Percentiles rank a stretch among this genome's conserved stretches.
phyloP scores from a whole-genome alignment of 345 rosid species.

The Crucihimalaya himalaica region DNA sequence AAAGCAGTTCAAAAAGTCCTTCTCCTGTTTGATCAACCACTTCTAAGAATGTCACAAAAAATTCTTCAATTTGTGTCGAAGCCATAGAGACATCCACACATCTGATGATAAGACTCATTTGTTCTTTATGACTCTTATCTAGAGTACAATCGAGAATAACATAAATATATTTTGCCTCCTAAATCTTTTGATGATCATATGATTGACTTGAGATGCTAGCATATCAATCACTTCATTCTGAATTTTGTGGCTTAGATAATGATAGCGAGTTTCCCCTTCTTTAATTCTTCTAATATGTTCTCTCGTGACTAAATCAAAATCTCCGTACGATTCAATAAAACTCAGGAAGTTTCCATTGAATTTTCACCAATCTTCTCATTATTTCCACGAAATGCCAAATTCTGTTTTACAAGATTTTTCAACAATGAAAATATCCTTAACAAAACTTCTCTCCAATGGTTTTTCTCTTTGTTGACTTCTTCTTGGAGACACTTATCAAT shows the following conservation, averaged over 20 bases:
- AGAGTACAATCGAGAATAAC: not conserved
- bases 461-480: no score
- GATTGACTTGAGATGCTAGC: not conserved
- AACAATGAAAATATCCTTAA: no score
- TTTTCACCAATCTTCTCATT: no score
- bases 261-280: not conserved
- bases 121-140: not conserved
- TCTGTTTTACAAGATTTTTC: no score
- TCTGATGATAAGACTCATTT: not conserved
- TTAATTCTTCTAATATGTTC: not conserved
- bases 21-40: not conserved
- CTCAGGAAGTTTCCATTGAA: no score
- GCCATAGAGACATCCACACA: not conserved
- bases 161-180: not conserved
- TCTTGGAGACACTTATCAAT: no score
- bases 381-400: no score
- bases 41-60: not conserved
- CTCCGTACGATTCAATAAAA: no score
- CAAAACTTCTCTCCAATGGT: no score
- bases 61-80: not conserved
- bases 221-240: not conserved
- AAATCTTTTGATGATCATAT: not conserved
- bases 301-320: not conserved
- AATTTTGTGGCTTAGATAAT: not conserved
- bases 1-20: not conserved